These are phyloP conservation scores for Diplotaxis tenuifolia DNA, from an alignment of 345 rosid genomes.

Conservation along the genomic window DNA sequence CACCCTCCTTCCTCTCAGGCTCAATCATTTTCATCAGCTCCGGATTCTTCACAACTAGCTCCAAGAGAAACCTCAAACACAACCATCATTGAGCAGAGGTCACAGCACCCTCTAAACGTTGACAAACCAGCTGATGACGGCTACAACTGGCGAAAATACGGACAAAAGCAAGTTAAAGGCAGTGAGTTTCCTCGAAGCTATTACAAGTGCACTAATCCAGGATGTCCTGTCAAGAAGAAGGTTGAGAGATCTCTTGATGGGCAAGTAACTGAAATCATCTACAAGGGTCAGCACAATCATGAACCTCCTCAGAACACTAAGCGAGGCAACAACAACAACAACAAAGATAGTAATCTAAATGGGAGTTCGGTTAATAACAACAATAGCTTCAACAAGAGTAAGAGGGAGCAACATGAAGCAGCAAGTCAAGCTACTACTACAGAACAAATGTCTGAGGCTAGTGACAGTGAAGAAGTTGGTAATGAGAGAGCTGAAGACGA, in stretches of 20 bases:
- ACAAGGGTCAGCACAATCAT: constrained; percentile 86
- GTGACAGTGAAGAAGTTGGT: constrained; percentile 73
- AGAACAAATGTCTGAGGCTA: constrained; percentile 53
- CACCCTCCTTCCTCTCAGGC: constrained; percentile 39
- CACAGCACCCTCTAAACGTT: constrained; percentile 41
- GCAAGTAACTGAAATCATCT: constrained; percentile 78
- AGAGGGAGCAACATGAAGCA: constrained; percentile 55
- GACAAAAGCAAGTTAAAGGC: constrained; percentile 93
- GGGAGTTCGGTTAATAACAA: constrained; percentile 40
- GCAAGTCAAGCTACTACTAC: constrained; percentile 55
- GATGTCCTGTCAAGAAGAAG: constrained; percentile 86
- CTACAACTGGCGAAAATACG: constrained; percentile 89
- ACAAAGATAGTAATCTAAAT: constrained; percentile 32
- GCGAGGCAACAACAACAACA: constrained; percentile 42
- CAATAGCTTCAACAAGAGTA: constrained; percentile 40
- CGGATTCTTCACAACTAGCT: constrained; percentile 31
- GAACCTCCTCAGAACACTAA: constrained; percentile 60
- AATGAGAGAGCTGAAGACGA: constrained; percentile 57
- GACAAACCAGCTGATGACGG: constrained; percentile 79
- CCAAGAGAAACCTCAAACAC: constrained; percentile 37
- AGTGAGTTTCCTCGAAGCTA: constrained; percentile 87
- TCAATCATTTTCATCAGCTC: constrained; percentile 25
- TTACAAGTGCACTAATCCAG: constrained; percentile 73
- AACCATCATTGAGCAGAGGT: constrained; percentile 46
- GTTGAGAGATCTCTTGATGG: constrained; percentile 81